Percentiles rank a stretch among this genome's conserved stretches.
Conservation (phyloP, 495 filamentous ascomycete genomes). For the Platismatia glauca region DNA sequence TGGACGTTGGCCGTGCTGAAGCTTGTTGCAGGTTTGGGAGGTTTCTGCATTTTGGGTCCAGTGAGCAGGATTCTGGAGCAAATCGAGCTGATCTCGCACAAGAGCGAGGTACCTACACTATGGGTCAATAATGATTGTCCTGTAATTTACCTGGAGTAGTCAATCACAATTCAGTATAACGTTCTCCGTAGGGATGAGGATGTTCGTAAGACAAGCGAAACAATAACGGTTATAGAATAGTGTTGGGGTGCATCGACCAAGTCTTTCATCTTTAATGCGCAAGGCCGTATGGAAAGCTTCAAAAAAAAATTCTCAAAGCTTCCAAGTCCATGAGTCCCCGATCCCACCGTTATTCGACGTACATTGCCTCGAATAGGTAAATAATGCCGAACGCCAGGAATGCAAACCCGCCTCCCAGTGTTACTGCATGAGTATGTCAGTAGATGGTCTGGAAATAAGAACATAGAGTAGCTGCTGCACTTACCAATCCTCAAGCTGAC, state of each 20-base stretch:
- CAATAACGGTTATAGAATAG: background rate
- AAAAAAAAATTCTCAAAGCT: conserved; percentile 9
- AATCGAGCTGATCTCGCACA: too few species aligned
- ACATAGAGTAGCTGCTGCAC: conserved; percentile 34
- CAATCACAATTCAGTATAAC: too few species aligned
- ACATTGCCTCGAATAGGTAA: conserved; percentile 76
- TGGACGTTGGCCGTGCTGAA: too few species aligned
- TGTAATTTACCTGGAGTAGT: too few species aligned
- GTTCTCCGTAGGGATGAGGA: too few species aligned
- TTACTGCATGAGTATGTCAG: conserved; percentile 50
- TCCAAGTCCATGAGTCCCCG: background rate
- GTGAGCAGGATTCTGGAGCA: too few species aligned
- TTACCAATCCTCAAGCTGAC: conserved; percentile 95
- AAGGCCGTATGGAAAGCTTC: background rate
- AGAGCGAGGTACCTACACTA: too few species aligned
- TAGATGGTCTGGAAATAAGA: conserved; percentile 5
- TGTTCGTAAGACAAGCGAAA: background rate
- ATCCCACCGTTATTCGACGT: conserved; percentile 25
- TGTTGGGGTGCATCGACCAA: background rate
- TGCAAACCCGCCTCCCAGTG: conserved; percentile 83
- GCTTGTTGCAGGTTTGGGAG: too few species aligned
- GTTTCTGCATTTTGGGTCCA: too few species aligned
- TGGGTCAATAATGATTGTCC: too few species aligned
- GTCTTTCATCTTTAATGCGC: background rate
- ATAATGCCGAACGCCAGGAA: conserved; percentile 89